Evolutionary conservation across 2,329 filamentous ascomycete species (phyloP), one percentile per base, ranked within the genome.

Genomic region (Stemphylium beticola): DNA sequence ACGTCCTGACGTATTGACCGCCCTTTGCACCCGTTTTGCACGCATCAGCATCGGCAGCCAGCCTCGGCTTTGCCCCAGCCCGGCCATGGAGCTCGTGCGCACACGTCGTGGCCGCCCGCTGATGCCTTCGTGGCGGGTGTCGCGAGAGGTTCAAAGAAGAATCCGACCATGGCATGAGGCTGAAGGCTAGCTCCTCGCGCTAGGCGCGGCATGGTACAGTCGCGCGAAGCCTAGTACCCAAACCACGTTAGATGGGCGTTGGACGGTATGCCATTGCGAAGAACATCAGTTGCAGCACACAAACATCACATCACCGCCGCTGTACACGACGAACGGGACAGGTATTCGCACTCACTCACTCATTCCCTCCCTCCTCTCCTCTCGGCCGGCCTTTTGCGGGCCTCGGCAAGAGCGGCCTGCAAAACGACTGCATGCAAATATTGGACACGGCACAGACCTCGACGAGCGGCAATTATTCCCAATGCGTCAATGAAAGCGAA

Each of bases 391-490:
- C 52, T 58, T 51, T 47, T 48, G 61, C 57, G 56, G 56, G 40
- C 39, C 51, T 61, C 64, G 65, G 65, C 53, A 63, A 45, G 52
- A 58, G 60, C 57, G 57, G 61, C 58, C 53, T 50, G 62, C 60
- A 60, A 64, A 58, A 61, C 58, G 55, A 57, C 62, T 68, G 68
- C 67, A 68, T 56, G 66, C 62, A 63, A 68, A 69, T 72, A 72
- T 72, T 72, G 68, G 61, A 61, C 53, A 67, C 68, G 69, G 68
- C 69, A 71, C 67, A 69, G 61, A 59, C 60, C 47, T 60, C 64
- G 41, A 51, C 49, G 60, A 63, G 52, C 67, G 69, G 69, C 66
- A 71, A 56, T 59, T 53, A 61, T 59, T 56, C 65, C 60, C 62
- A 65, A 68, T 59, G 60, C 64, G 63, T 53, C 42, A 44, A 56